Base-by-base conservation (phyloP, 208 protist species). In the Trypanosoma avium region DNA sequence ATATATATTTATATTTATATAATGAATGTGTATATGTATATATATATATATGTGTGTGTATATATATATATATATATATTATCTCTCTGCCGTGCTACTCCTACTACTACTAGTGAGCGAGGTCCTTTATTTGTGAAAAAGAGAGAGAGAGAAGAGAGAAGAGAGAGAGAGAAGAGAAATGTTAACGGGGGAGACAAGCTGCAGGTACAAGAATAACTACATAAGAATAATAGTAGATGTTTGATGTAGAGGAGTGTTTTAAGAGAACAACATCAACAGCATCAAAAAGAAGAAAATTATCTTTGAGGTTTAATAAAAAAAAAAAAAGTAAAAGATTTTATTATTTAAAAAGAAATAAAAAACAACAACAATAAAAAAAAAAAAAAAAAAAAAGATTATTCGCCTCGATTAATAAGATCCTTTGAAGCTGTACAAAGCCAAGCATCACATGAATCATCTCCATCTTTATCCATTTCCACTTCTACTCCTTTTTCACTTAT, bases 401-500 rank as follows among this genome's bases (percentile, higher is more conserved):
- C 60, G 47, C 52, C 49, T 64, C 43, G 43, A 71, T 38, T 56
- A 64, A 71, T 0, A 54, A 63, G 24, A 40, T 49, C n/a, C 21
- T 53, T 35, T 29, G 36, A 36, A 49, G 61, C 49, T 36, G 81
- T 93, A 72, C 89, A 95, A 52, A 95, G 50, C 86, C 89, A 95
- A 22, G 69, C 66, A 6, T 82, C 78, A 62, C 86, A 95, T 13
- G 74, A 58, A 40, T 95, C 89, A 67, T 93, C 89, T 22, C 89
- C 89, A 60, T 95, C 82, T 50, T 93, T 92, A 42, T 65, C 67
- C 19, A 95, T 62, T 15, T 81, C 80, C 17, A 81, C 61, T 24
- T 90, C 81, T 13, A 79, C 61, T 24, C 87, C 78, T 13, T 70
- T 87, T 19, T 55, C 62, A 3, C 53, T 72, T 4, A 58, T 70